These are phyloP conservation scores for Umbelopsis vinacea DNA, from an alignment of 192 early-diverging fungal species.

Conservation along the genomic window DNA sequence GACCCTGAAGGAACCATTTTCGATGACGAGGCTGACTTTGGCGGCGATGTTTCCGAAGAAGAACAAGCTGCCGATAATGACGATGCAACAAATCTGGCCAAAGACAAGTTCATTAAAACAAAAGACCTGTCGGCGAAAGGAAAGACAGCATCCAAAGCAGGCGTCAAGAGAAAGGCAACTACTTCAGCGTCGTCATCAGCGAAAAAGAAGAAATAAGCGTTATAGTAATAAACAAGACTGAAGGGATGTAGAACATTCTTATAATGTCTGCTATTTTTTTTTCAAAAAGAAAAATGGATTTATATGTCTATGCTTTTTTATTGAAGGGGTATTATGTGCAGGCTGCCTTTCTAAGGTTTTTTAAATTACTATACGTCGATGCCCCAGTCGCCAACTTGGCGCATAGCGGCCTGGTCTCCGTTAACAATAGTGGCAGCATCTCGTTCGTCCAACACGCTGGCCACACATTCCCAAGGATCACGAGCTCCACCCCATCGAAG, in stretches of 20 bases:
- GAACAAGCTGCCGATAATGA: slow-evolving; percentile 41
- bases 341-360: neutral
- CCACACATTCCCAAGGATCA: slow-evolving; percentile 86
- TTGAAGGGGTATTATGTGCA: slow-evolving; percentile 9
- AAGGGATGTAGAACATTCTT: neutral
- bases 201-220: slow-evolving; percentile 11
- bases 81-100: slow-evolving; percentile 59
- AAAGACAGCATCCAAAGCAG: neutral
- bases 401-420: slow-evolving; percentile 71
- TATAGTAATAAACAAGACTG: neutral
- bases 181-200: neutral
- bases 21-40: slow-evolving; percentile 50
- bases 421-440: slow-evolving; percentile 55
- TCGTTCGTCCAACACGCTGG: slow-evolving; percentile 57
- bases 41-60: slow-evolving; percentile 41
- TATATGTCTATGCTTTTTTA: neutral
- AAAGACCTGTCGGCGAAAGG: slow-evolving; percentile 9
- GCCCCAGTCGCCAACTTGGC: slow-evolving; percentile 76
- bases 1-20: slow-evolving; percentile 67
- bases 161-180: slow-evolving; percentile 8
- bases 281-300: too few relatives aligned
- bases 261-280: neutral
- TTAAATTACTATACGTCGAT: slow-evolving; percentile 32
- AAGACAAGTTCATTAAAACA: slow-evolving; percentile 47
- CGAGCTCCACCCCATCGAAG: slow-evolving; percentile 93